Conservation (phyloP, 345 rosid species). For the Pugionium dolabratum region DNA sequence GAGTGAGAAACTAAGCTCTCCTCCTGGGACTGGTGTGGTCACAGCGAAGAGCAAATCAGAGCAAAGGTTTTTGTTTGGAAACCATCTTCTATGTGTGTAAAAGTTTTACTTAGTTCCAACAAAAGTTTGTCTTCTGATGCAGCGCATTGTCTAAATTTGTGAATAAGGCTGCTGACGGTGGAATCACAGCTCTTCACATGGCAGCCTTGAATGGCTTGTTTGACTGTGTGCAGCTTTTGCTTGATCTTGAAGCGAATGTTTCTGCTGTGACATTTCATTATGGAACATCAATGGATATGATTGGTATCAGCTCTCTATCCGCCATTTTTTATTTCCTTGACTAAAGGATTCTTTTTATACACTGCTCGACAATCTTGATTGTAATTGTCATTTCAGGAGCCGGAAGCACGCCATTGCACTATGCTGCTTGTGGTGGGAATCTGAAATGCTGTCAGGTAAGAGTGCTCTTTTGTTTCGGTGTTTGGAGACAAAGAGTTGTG, state of each 20-base stretch:
- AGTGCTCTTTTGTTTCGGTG: conserved; percentile 7
- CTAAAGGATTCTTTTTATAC: background rate
- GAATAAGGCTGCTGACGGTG: conserved; percentile 97
- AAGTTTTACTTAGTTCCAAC: background rate
- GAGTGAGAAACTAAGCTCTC: conserved; percentile 57
- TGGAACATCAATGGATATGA: conserved; percentile 98
- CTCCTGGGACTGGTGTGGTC: conserved; percentile 43
- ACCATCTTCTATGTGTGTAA: conserved; percentile 22
- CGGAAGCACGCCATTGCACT: conserved; percentile 95
- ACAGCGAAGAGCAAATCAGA: conserved; percentile 55
- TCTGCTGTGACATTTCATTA: conserved; percentile 83
- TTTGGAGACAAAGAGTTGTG: background rate
- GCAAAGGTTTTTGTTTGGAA: conserved; percentile 48
- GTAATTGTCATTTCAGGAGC: conserved; percentile 59
- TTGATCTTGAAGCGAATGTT: conserved; percentile 86
- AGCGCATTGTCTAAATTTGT: conserved; percentile 88
- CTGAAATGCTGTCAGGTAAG: conserved; percentile 93
- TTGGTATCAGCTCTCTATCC: conserved; percentile 52
- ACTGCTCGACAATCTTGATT: conserved; percentile 14
- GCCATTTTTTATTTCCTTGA: background rate
- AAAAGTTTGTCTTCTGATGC: conserved; percentile 39
- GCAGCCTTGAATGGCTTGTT: conserved; percentile 93
- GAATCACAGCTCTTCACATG: conserved; percentile 98
- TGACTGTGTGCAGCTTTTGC: conserved; percentile 95
- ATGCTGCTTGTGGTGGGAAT: conserved; percentile 96